phyloP scores from a whole-genome alignment of 108 stramenopile genomes.

The Cyclostephanos invisitatus region DNA sequence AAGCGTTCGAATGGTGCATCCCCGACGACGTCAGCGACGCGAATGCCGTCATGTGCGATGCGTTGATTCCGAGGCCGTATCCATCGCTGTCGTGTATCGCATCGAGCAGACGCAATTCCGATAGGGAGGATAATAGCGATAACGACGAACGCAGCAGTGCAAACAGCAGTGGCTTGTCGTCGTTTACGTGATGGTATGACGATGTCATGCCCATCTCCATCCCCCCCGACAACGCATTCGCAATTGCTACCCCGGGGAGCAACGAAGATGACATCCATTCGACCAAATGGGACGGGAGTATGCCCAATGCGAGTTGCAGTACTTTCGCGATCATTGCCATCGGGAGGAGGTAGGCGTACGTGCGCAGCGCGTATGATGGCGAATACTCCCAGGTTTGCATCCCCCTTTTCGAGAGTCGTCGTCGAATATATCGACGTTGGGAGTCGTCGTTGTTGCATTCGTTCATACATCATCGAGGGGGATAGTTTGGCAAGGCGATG shows the following conservation, averaged over 20 bases:
- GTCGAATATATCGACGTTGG: no score
- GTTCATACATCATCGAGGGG: no score
- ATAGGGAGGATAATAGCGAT: slow-evolving; percentile 11
- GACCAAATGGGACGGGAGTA: slow-evolving; percentile 26
- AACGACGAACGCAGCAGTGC: slow-evolving; percentile 44
- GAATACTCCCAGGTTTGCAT: slow-evolving; percentile 97
- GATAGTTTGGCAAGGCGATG: no score
- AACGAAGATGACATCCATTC: slow-evolving; percentile 17
- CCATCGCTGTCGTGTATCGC: slow-evolving; percentile 18
- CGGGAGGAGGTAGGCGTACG: slow-evolving; percentile 91
- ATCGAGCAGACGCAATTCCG: slow-evolving; percentile 38
- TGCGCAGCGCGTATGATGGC: slow-evolving; percentile 89
- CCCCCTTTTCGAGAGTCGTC: no score
- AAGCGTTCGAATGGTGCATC: slow-evolving; percentile 72
- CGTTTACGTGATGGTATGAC: no score
- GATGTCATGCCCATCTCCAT: not conserved
- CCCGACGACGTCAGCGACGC: slow-evolving; percentile 69
- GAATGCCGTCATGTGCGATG: slow-evolving; percentile 54
- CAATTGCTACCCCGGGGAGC: not conserved
- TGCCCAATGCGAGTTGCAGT: slow-evolving; percentile 17
- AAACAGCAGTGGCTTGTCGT: slow-evolving; percentile 28
- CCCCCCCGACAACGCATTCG: no score
- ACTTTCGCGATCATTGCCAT: slow-evolving; percentile 42
- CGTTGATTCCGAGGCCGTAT: slow-evolving; percentile 1
- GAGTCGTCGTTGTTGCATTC: no score